Evolutionary conservation across 2,329 filamentous ascomycete species (phyloP), one percentile per base, ranked within the genome.

Genomic region (Magnaporthales sp.): DNA sequence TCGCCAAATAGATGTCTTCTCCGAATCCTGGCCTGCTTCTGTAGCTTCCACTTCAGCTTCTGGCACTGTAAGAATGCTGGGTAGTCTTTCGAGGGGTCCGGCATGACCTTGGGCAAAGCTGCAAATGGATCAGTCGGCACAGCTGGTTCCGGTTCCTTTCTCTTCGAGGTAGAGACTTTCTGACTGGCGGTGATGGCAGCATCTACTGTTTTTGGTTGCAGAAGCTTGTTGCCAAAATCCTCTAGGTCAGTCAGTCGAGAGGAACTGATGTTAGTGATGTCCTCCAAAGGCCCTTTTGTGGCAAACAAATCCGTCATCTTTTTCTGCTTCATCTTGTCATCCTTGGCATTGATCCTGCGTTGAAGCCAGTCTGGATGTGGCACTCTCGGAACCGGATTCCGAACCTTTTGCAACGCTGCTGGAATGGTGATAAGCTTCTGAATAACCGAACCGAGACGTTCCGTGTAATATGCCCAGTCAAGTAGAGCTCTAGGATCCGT

Each of bases 351-450:
- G 77, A 99, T 97, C 66, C 94, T 86, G 68, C 92, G 88, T 73
- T 97, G 93, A 38, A 99, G 84, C 95, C 95, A 99, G 66, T 99
- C 96, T 0, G 95, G 95, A 78, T 99, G 96, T 7, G 91, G 84
- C 13, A 99, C 92, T 70, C 96, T 85, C 15, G 95, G 96, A 1
- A 98, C 94, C 0, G 95, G 95, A 73, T 99, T 99, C 66, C 89
- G 86, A 66, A 99, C 85, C 78, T 97, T 98, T 75, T 99, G 95
- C 64, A 99, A 83, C 3, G 96, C 95, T 19, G 95, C 96, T 2
- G 95, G 95, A 71, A 99, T 99, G 1, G 96, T 99, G 75, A 99
- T 97, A 66, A 99, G 86, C 77, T 99, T 99, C 78, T 99, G 95
- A 65, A 99, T 96, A 66, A 99, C 95, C 0, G 94, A 98, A 0